Evolutionary conservation across 768 basidiomycete genomes (phyloP), one percentile per base, ranked within the genome.

Genomic region (Tulasnella sp.): DNA sequence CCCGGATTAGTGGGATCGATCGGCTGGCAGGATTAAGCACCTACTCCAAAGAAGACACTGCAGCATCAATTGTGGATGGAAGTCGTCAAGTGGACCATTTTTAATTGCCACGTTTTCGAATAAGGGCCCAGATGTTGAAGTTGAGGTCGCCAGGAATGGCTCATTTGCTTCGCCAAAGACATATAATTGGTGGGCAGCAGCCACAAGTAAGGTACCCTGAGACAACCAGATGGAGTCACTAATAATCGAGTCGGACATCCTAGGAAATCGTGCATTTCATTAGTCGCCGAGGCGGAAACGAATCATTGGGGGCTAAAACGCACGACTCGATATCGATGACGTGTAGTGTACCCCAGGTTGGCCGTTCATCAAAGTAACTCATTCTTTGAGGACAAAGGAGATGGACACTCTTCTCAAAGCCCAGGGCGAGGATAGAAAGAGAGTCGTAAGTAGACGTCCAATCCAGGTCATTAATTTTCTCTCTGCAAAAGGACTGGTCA

Each of bases 41-140:
- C 79, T 82, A 97, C 97, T 93, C 96, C 96, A 97, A 10, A 98
- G 86, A 77, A 98, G 87, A 83, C 95, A 97, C 83, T 98, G 97
- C 18, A 96, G 86, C 24, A 99, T 84, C 89, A 97, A 92, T 83
- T 97, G 95, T 4, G 97, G 97, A 85, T 98, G 95, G 84, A 94
- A 96, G 84, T 98, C 94, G 24, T 91, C 90, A 46, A 98, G 85
- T 4, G 97, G 96, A 0, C 95, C 95, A 84, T 97, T 96, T 74
- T 90, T 88, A 78, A 91, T 86, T 7, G 93, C 94, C 44, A 96
- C 94, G 82, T 93, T 88, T 82, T 95, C 93, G 79, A 97, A 94
- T 21, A 97, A 87, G 81, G 90, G 91, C 81, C 88, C 87, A 10
- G 85, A 82, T 5, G 21, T 52, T 3, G 52, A n/a, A 4, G 21